Conservation (phyloP, 495 filamentous ascomycete genomes). For the Corynascus novoguineensis region DNA sequence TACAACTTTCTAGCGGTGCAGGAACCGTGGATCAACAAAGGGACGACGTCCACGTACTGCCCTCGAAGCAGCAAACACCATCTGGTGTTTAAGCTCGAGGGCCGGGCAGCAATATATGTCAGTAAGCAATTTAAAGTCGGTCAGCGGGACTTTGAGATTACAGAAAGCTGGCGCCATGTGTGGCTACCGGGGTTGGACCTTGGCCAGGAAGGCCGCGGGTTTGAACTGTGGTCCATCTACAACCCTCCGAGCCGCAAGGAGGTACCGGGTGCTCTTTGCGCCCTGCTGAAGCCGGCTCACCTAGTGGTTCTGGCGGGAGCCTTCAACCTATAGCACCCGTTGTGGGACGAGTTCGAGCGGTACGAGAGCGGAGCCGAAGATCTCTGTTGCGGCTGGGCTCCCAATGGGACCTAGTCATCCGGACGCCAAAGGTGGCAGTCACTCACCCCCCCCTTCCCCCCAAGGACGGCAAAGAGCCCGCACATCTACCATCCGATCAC, state of each 20-base stretch:
- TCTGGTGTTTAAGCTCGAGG: neutral
- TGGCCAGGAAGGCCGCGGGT: neutral
- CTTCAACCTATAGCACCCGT: constrained; percentile 1
- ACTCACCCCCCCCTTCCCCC: neutral
- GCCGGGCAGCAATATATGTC: constrained; percentile 6
- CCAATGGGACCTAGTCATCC: neutral
- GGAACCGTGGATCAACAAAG: constrained; percentile 6
- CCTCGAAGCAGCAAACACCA: constrained; percentile 1
- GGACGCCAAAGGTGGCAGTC: neutral
- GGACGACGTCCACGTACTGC: constrained; percentile 5
- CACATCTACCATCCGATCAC: neutral
- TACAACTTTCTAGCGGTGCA: constrained; percentile 2
- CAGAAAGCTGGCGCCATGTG: neutral
- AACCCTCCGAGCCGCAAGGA: neutral
- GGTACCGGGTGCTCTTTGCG: neutral
- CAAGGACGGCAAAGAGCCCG: neutral
- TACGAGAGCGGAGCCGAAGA: neutral
- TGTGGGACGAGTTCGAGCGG: neutral
- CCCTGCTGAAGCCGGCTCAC: neutral
- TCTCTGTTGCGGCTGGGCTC: neutral
- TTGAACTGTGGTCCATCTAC: constrained; percentile 11
- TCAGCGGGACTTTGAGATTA: neutral
- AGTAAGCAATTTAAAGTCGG: neutral
- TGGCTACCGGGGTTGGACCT: neutral
- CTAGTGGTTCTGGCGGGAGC: constrained; percentile 1